Evolutionary conservation across 371 early-diverging fungal species (phyloP).

Genomic region (Zychaea mexicana): DNA sequence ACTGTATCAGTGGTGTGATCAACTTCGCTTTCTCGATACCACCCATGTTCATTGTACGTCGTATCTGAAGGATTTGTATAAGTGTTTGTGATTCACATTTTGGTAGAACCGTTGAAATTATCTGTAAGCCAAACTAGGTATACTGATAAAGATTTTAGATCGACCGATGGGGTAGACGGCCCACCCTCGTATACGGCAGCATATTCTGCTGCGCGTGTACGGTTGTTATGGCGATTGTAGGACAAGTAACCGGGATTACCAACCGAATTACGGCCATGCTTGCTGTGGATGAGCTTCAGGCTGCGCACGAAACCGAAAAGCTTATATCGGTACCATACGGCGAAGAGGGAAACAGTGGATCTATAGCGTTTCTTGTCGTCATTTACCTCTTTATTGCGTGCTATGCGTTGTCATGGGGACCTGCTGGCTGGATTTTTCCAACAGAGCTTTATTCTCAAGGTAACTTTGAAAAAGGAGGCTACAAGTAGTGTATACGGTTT

Average conservation of each 20-base stretch:
- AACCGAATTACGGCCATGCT: slow-evolving; percentile 25
- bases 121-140: neutral
- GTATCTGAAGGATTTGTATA: too few relatives aligned
- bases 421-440: slow-evolving; percentile 92
- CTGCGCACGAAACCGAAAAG: neutral
- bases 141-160: slow-evolving; percentile 54
- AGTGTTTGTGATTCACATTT: neutral
- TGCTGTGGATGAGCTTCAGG: neutral
- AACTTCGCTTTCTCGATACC: slow-evolving; percentile 74
- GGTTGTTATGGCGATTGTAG: slow-evolving; percentile 53
- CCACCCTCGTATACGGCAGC: slow-evolving; percentile 55
- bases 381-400: slow-evolving; percentile 73
- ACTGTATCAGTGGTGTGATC: slow-evolving; percentile 70
- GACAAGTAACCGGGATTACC: slow-evolving; percentile 44
- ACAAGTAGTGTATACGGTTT: neutral
- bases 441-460: slow-evolving; percentile 85
- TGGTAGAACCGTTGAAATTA: neutral
- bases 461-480: neutral
- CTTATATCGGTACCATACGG: slow-evolving; percentile 14
- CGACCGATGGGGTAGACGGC: slow-evolving; percentile 71
- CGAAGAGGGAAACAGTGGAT: slow-evolving; percentile 27
- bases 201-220: slow-evolving; percentile 45
- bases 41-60: slow-evolving; percentile 72
- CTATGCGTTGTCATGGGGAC: slow-evolving; percentile 91
- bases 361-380: slow-evolving; percentile 65